phyloP scores from a whole-genome alignment of 2,329 filamentous ascomycete genomes.

The Exophiala dermatitidis region DNA sequence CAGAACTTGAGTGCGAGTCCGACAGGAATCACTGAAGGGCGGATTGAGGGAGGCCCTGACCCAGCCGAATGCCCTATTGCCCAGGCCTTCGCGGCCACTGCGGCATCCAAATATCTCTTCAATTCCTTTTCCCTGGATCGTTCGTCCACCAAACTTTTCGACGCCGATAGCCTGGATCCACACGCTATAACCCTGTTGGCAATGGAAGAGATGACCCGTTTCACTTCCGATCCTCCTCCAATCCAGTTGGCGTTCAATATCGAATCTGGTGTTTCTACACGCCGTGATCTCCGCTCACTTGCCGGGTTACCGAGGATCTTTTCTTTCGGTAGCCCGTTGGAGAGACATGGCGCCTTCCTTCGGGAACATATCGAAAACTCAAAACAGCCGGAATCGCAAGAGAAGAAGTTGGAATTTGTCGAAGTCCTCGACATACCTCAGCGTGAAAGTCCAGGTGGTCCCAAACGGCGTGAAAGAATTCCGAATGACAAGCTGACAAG shows the following conservation, averaged over 20 bases:
- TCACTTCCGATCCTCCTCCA: neutral
- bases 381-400: neutral
- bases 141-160: neutral
- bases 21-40: neutral
- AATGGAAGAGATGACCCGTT: neutral
- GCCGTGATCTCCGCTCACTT: neutral
- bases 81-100: neutral
- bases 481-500: neutral
- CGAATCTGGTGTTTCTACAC: neutral
- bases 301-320: neutral
- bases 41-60: neutral
- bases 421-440: neutral
- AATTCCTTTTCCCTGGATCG: neutral
- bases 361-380: neutral
- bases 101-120: neutral
- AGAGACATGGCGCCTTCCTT: neutral
- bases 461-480: neutral
- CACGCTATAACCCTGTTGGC: neutral
- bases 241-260: neutral
- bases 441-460: neutral
- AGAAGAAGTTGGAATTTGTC: neutral
- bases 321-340: neutral
- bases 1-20: neutral
- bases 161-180: neutral
- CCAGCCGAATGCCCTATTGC: neutral